These are phyloP conservation scores for Microbotryum lychnidis-dioicae DNA, from an alignment of 1,284 basidiomycete genomes.

Conservation along the genomic window DNA sequence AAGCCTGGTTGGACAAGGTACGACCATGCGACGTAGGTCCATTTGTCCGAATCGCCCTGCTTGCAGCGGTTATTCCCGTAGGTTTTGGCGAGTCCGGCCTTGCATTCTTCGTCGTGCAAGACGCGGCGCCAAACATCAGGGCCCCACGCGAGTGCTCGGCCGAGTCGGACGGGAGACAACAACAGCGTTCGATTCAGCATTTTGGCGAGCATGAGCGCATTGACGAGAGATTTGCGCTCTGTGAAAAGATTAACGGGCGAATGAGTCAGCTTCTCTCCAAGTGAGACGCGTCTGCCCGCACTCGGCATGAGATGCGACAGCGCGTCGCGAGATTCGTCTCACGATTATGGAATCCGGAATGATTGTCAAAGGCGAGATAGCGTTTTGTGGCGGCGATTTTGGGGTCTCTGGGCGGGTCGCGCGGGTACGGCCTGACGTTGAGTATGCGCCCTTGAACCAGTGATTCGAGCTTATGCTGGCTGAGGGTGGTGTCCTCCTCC, in stretches of 20 bases:
- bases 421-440: constrained; percentile 10
- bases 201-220: constrained; percentile 20
- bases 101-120: constrained; percentile 19
- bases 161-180: constrained; percentile 24
- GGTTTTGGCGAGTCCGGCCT: constrained; percentile 15
- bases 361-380: constrained; percentile 21
- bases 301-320: not conserved
- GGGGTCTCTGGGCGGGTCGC: constrained; percentile 2
- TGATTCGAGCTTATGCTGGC: not conserved
- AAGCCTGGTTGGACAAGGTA: constrained; percentile 12
- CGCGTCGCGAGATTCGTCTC: not conserved
- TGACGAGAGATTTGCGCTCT: constrained; percentile 27
- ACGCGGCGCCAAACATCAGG: not conserved
- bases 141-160: constrained; percentile 19
- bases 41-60: not conserved
- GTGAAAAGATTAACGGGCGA: not conserved
- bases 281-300: not conserved
- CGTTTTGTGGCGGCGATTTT: not conserved
- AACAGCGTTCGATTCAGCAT: constrained; percentile 28
- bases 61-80: not conserved
- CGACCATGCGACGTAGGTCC: constrained; percentile 11
- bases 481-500: not conserved
- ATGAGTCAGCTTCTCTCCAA: not conserved
- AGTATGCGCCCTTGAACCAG: not conserved
- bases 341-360: constrained; percentile 28